Evolutionary conservation across 1,139 yeast species (phyloP).

Genomic region (Diutina siamensis): DNA sequence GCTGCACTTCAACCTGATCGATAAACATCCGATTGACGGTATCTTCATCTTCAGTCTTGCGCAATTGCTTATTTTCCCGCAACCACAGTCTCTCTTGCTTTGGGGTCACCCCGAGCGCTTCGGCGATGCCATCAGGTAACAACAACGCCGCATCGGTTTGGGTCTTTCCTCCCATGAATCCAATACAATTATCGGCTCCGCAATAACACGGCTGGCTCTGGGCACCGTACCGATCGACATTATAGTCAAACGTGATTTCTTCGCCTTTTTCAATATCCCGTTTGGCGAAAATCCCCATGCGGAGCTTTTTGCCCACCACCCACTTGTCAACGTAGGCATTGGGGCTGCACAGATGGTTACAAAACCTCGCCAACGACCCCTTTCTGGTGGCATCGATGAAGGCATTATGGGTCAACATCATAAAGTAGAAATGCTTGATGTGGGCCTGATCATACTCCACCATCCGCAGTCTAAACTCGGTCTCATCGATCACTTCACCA

Average conservation of each 20-base stretch:
- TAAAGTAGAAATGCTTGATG: conserved; percentile 85
- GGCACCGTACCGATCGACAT: conserved; percentile 94
- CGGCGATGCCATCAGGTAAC: conserved; percentile 73
- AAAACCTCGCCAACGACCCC: conserved; percentile 83
- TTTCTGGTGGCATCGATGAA: conserved; percentile 88
- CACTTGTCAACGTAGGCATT: conserved; percentile 94
- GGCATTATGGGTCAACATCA: conserved; percentile 92
- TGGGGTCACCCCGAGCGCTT: conserved; percentile 72
- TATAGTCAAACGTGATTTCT: conserved; percentile 90
- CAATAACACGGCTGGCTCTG: conserved; percentile 91
- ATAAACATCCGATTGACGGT: conserved; percentile 57
- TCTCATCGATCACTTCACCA: conserved; percentile 86
- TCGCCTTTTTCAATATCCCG: conserved; percentile 66
- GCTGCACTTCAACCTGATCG: conserved; percentile 41
- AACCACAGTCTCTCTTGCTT: conserved; percentile 54
- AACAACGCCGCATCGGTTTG: conserved; percentile 84
- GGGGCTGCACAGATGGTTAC: conserved; percentile 91
- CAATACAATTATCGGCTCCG: conserved; percentile 85
- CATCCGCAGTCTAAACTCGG: conserved; percentile 61
- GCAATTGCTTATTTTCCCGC: conserved; percentile 40
- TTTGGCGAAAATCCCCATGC: conserved; percentile 93
- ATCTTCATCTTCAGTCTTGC: conserved; percentile 39
- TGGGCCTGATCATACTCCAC: conserved; percentile 57
- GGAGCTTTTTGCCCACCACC: conserved; percentile 83
- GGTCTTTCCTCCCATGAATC: conserved; percentile 91